Base-by-base conservation (phyloP, 805 yeast genomes). In the Barnettozyma californica region DNA sequence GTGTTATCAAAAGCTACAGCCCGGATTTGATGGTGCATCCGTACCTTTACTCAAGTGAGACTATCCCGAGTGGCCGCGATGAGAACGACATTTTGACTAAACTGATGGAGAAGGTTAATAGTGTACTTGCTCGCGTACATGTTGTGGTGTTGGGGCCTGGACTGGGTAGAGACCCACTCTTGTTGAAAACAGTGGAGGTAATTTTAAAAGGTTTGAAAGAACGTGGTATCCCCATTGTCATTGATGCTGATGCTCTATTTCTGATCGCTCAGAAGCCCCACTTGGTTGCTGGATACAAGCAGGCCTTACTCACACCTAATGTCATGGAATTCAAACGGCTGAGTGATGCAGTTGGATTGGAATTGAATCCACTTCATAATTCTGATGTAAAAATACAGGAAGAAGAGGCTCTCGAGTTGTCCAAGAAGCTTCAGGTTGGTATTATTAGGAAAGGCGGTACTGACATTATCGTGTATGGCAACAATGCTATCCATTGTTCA, bases 21-120 rank as follows among this genome's bases (percentile, higher is more conserved):
- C 98, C 99, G 0, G 90, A 92, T 61, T 68, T 92, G 44, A 94
- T 92, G 97, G 96, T 94, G 1, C 98, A 94, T 69, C 98, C 98
- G 0, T 89, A 88, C 63, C 63, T 91, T 54, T 74, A 68, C 48
- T 90, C 81, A 57, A 50, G 51, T 13, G 67, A 63, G 43, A 51
- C 46, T 31, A 55, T 58, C 2, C 55, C 59, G 33, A 29, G 33
- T 13, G 33, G 33, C 3, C 49, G 53, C 9, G 53, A 36, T 5
- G 33, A 56, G 20, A 42, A 31, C 8, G 33, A 25, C 1, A 56
- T 80, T 38, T 68, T 70, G n/a, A 55, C 60, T 8, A 66, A 68
- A 44, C 71, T 86, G 11, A 53, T 85, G 60, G 80, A 82, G 21
- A 79, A 79, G 58, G 75, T 87, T n/a, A 55, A 62, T 19, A 48